A percentile compares a stretch with the other conserved stretches of the same genome.
Conservation (phyloP, 1,284 basidiomycete species). For the Cutaneotrichosporon cavernicola region DNA sequence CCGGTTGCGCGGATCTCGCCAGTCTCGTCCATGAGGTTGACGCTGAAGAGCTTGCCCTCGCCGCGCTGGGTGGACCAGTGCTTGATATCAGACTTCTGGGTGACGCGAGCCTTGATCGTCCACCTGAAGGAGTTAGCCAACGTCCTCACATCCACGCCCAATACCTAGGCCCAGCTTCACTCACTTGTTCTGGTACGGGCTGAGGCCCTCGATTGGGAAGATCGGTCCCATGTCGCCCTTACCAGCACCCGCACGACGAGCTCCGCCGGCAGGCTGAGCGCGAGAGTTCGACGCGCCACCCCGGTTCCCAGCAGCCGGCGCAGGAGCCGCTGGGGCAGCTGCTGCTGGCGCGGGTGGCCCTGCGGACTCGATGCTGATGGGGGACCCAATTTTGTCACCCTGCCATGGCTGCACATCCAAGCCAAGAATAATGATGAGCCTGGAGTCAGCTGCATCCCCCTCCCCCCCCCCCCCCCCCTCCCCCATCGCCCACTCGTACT, state of each 20-base stretch:
- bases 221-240: constrained; percentile 56
- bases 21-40: constrained; percentile 91
- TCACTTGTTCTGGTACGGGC: constrained; percentile 92
- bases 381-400: constrained; percentile 73
- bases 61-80: constrained; percentile 87
- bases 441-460: constrained; percentile 41
- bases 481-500: constrained; percentile 28
- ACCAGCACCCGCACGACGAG: constrained; percentile 25
- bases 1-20: constrained; percentile 90
- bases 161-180: constrained; percentile 11
- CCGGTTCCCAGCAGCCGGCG: constrained; percentile 23
- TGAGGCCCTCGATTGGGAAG: constrained; percentile 90
- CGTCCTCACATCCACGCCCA: neutral
- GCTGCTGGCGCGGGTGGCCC: constrained; percentile 37
- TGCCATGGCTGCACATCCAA: constrained; percentile 61
- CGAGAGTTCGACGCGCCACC: constrained; percentile 35
- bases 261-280: constrained; percentile 25
- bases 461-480: neutral
- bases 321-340: constrained; percentile 30
- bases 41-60: constrained; percentile 92
- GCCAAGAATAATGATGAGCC: constrained; percentile 80
- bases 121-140: constrained; percentile 55
- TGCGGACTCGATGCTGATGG: constrained; percentile 55
- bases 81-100: constrained; percentile 83
- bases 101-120: constrained; percentile 96